Percentiles rank a stretch among this genome's conserved stretches.
phyloP scores from a whole-genome alignment of 345 rosid species.

The Melaleuca alternifolia region DNA sequence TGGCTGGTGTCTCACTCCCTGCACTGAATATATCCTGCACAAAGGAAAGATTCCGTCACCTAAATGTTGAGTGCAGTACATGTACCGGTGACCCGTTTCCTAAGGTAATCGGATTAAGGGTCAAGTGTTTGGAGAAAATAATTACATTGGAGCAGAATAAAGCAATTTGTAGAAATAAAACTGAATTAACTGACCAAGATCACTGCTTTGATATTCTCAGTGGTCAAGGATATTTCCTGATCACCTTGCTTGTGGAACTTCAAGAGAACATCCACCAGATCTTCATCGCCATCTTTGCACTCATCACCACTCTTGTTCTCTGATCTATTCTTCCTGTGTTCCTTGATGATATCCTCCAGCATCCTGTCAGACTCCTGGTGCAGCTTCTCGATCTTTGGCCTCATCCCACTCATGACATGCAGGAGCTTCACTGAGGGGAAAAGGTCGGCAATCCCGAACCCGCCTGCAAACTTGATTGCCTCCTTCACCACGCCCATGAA shows the following conservation, averaged over 20 bases:
- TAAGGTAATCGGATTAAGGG: no score
- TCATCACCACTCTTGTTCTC: background rate
- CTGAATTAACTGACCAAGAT: background rate
- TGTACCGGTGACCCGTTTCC: no score
- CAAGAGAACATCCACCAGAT: constrained; percentile 13
- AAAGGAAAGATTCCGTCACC: no score
- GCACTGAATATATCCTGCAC: constrained; percentile 8
- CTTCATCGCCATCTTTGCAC: background rate
- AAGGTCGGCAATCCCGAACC: constrained; percentile 10
- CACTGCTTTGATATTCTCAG: constrained; percentile 18
- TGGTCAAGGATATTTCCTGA: background rate
- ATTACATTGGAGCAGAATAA: no score
- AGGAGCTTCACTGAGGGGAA: constrained; percentile 11
- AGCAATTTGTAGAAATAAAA: background rate
- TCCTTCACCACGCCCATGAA: background rate
- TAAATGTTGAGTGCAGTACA: no score
- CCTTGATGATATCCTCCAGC: constrained; percentile 6
- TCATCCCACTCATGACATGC: constrained; percentile 6
- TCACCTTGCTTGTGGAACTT: background rate
- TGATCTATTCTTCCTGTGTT: background rate
- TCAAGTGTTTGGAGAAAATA: no score
- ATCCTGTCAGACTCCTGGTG: background rate
- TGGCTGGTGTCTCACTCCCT: constrained; percentile 12
- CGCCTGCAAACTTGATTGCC: background rate
- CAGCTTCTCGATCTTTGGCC: background rate